Conservation (phyloP, 2,329 filamentous ascomycete species). For the Epichloe elymi region DNA sequence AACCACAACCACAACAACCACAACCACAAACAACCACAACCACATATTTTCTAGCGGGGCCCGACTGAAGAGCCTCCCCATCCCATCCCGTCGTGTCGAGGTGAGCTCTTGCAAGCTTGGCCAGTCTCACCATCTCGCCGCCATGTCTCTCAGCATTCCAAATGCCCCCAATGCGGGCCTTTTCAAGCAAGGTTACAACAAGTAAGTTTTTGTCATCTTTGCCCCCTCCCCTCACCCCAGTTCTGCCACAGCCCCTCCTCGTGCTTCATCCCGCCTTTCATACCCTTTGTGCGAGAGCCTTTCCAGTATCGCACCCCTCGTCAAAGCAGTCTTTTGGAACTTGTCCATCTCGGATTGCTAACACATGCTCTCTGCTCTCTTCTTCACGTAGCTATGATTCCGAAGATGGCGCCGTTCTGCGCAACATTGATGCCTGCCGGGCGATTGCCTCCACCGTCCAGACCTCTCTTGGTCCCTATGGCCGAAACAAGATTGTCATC, state of each 20-base stretch:
- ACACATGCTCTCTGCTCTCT: slow-evolving; percentile 7
- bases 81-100: slow-evolving; percentile 1
- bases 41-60: slow-evolving; percentile 2
- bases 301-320: too few relatives aligned
- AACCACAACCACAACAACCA: neutral
- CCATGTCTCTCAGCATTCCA: slow-evolving; percentile 93
- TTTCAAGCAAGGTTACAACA: slow-evolving; percentile 95
- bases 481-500: slow-evolving; percentile 99
- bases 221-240: neutral
- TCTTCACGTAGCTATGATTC: slow-evolving; percentile 76
- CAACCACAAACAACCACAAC: neutral
- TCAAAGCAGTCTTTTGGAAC: too few relatives aligned
- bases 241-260: slow-evolving; percentile 7
- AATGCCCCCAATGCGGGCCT: slow-evolving; percentile 84
- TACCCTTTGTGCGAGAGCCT: neutral
- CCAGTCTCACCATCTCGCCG: slow-evolving; percentile 9
- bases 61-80: neutral
- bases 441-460: slow-evolving; percentile 93
- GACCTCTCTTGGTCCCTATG: slow-evolving; percentile 92
- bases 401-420: slow-evolving; percentile 95
- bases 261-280: neutral
- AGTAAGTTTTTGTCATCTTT: slow-evolving; percentile 41
- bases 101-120: slow-evolving; percentile 9
- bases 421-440: slow-evolving; percentile 96
- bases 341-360: slow-evolving; percentile 2